phyloP scores from a whole-genome alignment of 805 yeast genomes.

The Wickerhamomyces silvicola region DNA sequence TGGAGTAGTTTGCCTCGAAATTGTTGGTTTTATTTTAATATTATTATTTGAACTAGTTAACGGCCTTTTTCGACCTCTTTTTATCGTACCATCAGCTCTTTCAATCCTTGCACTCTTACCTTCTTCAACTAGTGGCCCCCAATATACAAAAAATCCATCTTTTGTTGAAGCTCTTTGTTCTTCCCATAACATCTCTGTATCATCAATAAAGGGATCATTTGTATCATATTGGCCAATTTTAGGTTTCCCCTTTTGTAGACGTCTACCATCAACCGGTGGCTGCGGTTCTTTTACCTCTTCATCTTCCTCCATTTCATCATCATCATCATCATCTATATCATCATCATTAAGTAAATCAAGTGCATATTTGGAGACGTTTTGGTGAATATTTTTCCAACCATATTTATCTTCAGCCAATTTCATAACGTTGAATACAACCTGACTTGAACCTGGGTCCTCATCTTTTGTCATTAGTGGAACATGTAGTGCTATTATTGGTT shows the following conservation, averaged over 20 bases:
- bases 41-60: constrained; percentile 5
- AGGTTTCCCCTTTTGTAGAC: constrained; percentile 49
- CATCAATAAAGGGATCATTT: constrained; percentile 95
- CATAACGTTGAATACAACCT: constrained; percentile 64
- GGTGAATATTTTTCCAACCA: constrained; percentile 70
- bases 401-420: constrained; percentile 76
- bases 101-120: constrained; percentile 41
- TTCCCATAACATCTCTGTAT: constrained; percentile 86
- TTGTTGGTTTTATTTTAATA: constrained; percentile 1
- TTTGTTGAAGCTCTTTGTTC: constrained; percentile 88
- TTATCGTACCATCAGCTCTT: constrained; percentile 37
- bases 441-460: constrained; percentile 54
- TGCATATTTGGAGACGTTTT: constrained; percentile 53
- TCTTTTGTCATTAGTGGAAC: constrained; percentile 42
- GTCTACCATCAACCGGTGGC: constrained; percentile 33
- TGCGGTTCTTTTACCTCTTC: constrained; percentile 19
- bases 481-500: constrained; percentile 51
- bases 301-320: constrained; percentile 36
- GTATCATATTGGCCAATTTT: constrained; percentile 87
- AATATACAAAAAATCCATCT: constrained; percentile 93
- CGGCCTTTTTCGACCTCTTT: constrained; percentile 29
- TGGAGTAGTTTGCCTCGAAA: constrained; percentile 1
- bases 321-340: constrained; percentile 41
- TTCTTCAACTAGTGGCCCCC: constrained; percentile 81
- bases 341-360: constrained; percentile 51